Base-by-base conservation (phyloP, 306 rosid species). In the Fragaria iinumae region DNA sequence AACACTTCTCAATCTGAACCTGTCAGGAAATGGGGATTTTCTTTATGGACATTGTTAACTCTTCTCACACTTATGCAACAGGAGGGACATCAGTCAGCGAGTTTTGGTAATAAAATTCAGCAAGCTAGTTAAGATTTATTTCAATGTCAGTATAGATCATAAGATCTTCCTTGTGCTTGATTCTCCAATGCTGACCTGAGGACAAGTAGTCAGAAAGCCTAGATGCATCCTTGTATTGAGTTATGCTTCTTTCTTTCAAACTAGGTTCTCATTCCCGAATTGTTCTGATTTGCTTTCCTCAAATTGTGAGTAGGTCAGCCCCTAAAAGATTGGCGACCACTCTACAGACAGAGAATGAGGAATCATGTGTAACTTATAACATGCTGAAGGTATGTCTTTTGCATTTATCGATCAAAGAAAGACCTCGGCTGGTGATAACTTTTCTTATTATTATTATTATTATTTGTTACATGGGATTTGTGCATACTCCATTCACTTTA, bases 11-110 rank as follows among this genome's bases (percentile, higher is more conserved):
- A 29, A 16, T 64, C 49, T 79, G 53, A 29, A 39, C 44, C 32
- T 83, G 29, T 69, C 83, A 96, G 99, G 93, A 89, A 52, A 89
- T 96, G 17, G 89, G 90, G 53, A 82, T 81, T 41, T 96, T 84
- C 89, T 96, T 96, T 79, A 89, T 96, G 99, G 86, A 88, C 73
- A 8, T 83, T 53, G 81, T 96, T 45, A 92, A 96, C 88, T 91
- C 99, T 69, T 91, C 98, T 77, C 98, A 96, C 73, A 87, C 86
- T 84, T 96, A 91, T 81, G 99, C 99, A 83, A 96, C 99, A 8
- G 99, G 99, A 87, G 99, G 99, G 85, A 87, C 99, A 76, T 96
- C 99, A 21, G 88, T 77, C 77, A 0, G 50, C 1, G 99, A 96
- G 77, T 85, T 86, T 88, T 96, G 99, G 99, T 96, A 96, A 77